phyloP scores from a whole-genome alignment of 2,329 filamentous ascomycete genomes.

The Monilinia aucupariae region DNA sequence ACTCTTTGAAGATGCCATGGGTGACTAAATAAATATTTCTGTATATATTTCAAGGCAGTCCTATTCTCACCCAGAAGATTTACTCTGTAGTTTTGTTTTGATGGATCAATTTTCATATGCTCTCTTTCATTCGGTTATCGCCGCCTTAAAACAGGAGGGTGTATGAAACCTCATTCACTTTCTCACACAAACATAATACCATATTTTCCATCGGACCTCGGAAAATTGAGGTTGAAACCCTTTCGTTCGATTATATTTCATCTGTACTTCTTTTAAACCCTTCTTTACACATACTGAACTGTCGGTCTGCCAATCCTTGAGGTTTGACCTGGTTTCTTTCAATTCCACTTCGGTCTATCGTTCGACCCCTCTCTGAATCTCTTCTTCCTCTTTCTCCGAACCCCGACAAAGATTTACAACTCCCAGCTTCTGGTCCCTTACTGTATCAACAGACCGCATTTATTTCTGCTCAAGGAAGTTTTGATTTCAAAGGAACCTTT shows the following conservation, averaged over 20 bases:
- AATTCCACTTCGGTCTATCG: neutral
- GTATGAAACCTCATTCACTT: neutral
- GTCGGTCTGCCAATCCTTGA: neutral
- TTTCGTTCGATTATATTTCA: neutral
- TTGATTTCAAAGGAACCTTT: neutral
- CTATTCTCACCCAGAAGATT: neutral
- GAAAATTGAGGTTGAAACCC: neutral
- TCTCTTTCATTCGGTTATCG: neutral
- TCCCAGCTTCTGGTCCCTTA: neutral
- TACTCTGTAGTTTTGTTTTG: neutral
- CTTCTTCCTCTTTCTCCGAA: neutral
- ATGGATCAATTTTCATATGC: neutral
- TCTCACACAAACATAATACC: neutral
- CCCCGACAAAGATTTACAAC: neutral
- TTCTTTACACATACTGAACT: neutral
- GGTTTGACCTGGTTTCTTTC: neutral
- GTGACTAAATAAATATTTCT: neutral
- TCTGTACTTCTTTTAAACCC: too few species aligned
- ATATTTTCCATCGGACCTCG: neutral
- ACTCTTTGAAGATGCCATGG: conserved; percentile 61
- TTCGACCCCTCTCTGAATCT: neutral
- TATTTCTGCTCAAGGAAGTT: neutral
- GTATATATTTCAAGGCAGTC: neutral
- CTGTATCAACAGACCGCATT: neutral
- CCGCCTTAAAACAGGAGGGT: neutral